Percentiles rank a stretch among this genome's conserved stretches.
phyloP scores from a whole-genome alignment of 441 rosid genomes.

The Gossypium laxum region DNA sequence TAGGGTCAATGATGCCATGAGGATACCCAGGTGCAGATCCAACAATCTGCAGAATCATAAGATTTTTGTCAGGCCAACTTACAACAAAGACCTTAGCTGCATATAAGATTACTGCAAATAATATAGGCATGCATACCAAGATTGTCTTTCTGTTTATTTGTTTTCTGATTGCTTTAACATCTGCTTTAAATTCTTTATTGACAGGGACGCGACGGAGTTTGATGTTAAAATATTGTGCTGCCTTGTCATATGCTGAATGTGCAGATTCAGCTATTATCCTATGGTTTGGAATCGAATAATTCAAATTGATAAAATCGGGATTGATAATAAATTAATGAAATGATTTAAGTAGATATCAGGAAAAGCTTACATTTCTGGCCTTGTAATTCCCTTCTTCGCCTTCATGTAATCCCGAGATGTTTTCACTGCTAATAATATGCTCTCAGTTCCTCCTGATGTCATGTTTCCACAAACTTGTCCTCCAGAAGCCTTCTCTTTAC shows the following conservation, averaged over 20 bases:
- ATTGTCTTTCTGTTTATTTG: constrained; percentile 67
- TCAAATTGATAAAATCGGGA: constrained; percentile 11
- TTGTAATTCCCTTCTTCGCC: constrained; percentile 68
- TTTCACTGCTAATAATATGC: constrained; percentile 82
- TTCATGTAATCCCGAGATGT: constrained; percentile 92
- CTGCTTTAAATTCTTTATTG: constrained; percentile 67
- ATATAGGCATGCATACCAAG: constrained; percentile 42
- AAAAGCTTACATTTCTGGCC: constrained; percentile 66
- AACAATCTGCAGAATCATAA: constrained; percentile 56
- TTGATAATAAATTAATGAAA: constrained; percentile 8
- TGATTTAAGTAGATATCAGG: not conserved
- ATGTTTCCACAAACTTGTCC: constrained; percentile 92
- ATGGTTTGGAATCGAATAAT: constrained; percentile 17
- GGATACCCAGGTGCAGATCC: constrained; percentile 98
- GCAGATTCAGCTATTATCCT: constrained; percentile 95
- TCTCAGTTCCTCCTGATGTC: constrained; percentile 98
- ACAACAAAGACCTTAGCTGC: constrained; percentile 7
- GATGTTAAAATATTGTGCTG: constrained; percentile 88
- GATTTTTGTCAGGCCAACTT: constrained; percentile 16
- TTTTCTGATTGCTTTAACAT: constrained; percentile 57
- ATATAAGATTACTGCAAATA: constrained; percentile 9
- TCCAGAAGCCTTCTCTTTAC: constrained; percentile 59
- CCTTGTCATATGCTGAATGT: constrained; percentile 95
- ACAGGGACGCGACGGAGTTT: constrained; percentile 89
- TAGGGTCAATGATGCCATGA: constrained; percentile 93